Base-by-base conservation (phyloP, 306 rosid genomes). In the Arachis stenosperma region DNA sequence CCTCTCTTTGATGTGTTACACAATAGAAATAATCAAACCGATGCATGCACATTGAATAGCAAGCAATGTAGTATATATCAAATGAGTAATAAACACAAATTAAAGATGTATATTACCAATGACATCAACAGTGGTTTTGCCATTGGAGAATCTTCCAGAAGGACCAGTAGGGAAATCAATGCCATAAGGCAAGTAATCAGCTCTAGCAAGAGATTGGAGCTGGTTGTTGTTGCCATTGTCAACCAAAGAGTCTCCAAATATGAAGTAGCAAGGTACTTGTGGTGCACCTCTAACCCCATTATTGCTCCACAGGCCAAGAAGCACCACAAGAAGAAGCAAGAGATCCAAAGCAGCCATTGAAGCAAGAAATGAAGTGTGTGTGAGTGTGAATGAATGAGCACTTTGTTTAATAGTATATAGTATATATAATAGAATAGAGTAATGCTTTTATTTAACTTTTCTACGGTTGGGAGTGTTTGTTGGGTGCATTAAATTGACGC, bases 401-500 rank as follows among this genome's bases (percentile, higher is more conserved):
- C 52, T 63, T 79, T 88, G 67, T 79, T 2, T 33, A 2, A 33
- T 2, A 33, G 79, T 79, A 78, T 51, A 33, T 2, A 33, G 79
- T 79, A 78, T 51, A 51, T 51, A 51, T 55, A 50, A 8, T 52
- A 52, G 14, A 6, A n/a, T 52, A 52, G 57, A 7, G 40, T 17
- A 8, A 50, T 60, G 37, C 43, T 73, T 83, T 76, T 68, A 50
- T 13, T 33, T 33, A 33, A 50, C 12, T 5, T 50, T 50, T 3
- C 5, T 52, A 78, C 86, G 66, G 90, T 86, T 89, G 91, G 80
- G 83, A 48, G 76, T 29, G 86, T 78, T 81, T 14, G 91, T 39
- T 83, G 70, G 84, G 75, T 41, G 87, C 90, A 93, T 86, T 93
- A 78, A 93, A 81, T 84, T 59, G 89, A 90, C 96, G 93, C 97